A percentile compares a stretch with the other conserved stretches of the same genome.
These are phyloP conservation scores for Vigna hirtella DNA, from an alignment of 306 rosid genomes.

Conservation along the genomic window DNA sequence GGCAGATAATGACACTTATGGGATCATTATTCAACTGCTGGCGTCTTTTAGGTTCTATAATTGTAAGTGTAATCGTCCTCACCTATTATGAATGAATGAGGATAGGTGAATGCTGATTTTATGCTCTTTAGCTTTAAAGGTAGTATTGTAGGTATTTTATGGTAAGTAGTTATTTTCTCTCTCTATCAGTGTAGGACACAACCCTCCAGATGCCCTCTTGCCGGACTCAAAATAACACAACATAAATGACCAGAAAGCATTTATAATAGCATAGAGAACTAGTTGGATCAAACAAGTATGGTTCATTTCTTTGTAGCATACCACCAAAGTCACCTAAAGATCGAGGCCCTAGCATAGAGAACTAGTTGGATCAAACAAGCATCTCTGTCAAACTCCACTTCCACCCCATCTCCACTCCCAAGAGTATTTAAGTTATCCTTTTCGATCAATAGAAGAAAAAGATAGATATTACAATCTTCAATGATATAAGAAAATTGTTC, in stretches of 20 bases:
- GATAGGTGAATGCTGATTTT: not conserved
- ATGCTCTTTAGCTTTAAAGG: not conserved
- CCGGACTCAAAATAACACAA: not conserved
- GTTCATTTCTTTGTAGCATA: conserved; percentile 10
- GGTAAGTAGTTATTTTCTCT: not conserved
- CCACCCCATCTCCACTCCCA: not conserved
- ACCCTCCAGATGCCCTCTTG: not conserved
- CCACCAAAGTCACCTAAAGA: conserved; percentile 20
- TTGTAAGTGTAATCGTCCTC: not conserved
- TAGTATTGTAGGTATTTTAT: too few relatives aligned
- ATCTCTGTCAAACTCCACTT: not conserved
- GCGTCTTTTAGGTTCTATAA: not conserved
- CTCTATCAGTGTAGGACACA: not conserved
- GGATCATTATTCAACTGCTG: not conserved
- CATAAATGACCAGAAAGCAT: not conserved
- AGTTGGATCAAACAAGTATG: too few relatives aligned
- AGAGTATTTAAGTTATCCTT: not conserved
- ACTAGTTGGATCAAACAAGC: conserved; percentile 22
- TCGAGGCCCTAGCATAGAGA: conserved; percentile 14
- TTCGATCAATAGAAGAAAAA: not conserved
- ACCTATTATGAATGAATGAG: not conserved
- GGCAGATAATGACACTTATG: not conserved
- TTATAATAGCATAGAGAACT: too few relatives aligned
- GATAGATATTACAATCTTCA: conserved; percentile 8
- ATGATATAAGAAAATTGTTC: not conserved